phyloP scores from a whole-genome alignment of 2,329 filamentous ascomycete species.

The Fusarium denticulatum region DNA sequence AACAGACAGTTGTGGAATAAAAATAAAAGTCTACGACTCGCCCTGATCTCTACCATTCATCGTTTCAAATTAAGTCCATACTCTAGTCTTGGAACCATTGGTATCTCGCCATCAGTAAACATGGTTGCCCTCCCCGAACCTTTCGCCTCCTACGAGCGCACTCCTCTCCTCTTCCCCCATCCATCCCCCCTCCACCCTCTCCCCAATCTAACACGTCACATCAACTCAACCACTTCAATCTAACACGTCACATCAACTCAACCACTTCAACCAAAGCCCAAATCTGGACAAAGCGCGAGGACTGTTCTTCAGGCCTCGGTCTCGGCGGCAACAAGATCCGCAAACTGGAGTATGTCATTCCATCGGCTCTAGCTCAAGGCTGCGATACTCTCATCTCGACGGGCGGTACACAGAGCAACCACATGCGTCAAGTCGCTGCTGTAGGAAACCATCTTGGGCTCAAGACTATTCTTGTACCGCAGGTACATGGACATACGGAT shows the following conservation, averaged over 20 bases:
- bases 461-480: background rate
- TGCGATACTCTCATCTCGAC: background rate
- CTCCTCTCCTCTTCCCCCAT: background rate
- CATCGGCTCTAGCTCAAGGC: background rate
- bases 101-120: no score
- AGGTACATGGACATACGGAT: rapidly evolving
- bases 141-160: background rate
- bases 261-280: background rate
- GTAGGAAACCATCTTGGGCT: background rate
- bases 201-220: background rate
- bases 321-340: background rate
- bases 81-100: no score
- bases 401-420: background rate
- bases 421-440: background rate
- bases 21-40: background rate
- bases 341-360: background rate
- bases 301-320: background rate
- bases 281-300: background rate
- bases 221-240: background rate
- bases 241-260: background rate
- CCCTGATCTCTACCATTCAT: background rate
- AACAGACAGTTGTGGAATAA: background rate
- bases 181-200: background rate
- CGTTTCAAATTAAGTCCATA: background rate
- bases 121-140: background rate